Base-by-base conservation (phyloP, 768 basidiomycete species). In the Neoboletus brunneissimus region DNA sequence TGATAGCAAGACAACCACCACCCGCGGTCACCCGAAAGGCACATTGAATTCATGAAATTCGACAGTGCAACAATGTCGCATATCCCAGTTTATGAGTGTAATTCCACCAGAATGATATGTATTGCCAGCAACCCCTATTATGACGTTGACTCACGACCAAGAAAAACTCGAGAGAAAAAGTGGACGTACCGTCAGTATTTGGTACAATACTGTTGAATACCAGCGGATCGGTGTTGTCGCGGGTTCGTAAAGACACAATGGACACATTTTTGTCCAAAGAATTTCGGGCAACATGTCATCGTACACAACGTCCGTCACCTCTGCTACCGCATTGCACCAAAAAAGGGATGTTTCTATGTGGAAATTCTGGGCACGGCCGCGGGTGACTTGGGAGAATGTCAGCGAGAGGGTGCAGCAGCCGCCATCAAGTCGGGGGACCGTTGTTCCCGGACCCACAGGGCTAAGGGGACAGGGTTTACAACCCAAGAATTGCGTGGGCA, bases 1-100 rank as follows among this genome's bases (percentile, higher is more conserved):
- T 84, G 71, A 85, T 81, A 9, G 81, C 83, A n/a, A 85, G 67
- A 55, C 83, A 85, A 60, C 16, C 34, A 16, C 85, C 84, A 18
- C 83, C 82, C 52, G 77, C 81, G n/a, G 82, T 84, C 18, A 85
- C 65, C 70, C 69, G 48, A 18, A 29, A 16, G 35, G 22, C 37
- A 60, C 37, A 29, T 34, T 25, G 20, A 12, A 18, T 4, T 18
- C 40, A 7, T 29, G 13, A 34, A 49, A 40, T 4, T 47, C 32
- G 18, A 58, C 68, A 22, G 50, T 48, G 72, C 73, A 5, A 31
- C 15, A 20, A 38, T 53, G 45, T 67, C 5, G 34, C 13, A 20
- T 12, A 41, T 85, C 82, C 79, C 79, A 85, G 31, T 12, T 12
- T 12, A 20, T 12, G 40, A 12, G n/a, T 85, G 76, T 67, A 34